A percentile compares a stretch with the other conserved stretches of the same genome.
Conservation (phyloP, 192 early-diverging fungal species). For the Entomortierella parvispora region DNA sequence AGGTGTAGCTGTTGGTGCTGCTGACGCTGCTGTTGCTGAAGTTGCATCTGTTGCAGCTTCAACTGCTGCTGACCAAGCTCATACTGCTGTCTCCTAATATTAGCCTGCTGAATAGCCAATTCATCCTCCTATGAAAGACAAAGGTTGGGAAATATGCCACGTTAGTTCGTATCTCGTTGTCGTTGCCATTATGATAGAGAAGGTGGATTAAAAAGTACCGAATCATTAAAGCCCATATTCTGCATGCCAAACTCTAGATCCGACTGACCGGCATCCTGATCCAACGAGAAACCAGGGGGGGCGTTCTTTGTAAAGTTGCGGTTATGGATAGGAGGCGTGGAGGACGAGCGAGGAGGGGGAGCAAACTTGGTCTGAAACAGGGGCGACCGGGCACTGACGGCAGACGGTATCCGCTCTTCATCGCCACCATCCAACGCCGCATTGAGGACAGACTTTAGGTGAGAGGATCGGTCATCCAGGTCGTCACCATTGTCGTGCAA, state of each 20-base stretch:
- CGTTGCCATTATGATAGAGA: neutral
- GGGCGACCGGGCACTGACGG: slow-evolving; percentile 38
- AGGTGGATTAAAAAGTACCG: slow-evolving; percentile 17
- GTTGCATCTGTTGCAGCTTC: slow-evolving; percentile 62
- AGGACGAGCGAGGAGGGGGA: slow-evolving; percentile 71
- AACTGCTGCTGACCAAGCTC: slow-evolving; percentile 59
- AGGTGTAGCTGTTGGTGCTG: slow-evolving; percentile 36
- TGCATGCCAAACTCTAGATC: slow-evolving; percentile 64
- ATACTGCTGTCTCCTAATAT: slow-evolving; percentile 53
- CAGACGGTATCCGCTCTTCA: slow-evolving; percentile 56
- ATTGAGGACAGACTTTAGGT: slow-evolving; percentile 67
- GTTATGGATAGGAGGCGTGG: slow-evolving; percentile 70
- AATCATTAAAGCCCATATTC: slow-evolving; percentile 58
- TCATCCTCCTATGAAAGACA: slow-evolving; percentile 51
- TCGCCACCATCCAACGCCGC: slow-evolving; percentile 70
- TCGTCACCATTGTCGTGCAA: slow-evolving; percentile 27
- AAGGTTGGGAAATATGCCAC: neutral
- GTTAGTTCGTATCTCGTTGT: neutral
- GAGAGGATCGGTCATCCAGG: slow-evolving; percentile 45
- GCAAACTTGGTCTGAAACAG: slow-evolving; percentile 54
- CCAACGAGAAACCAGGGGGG: slow-evolving; percentile 48
- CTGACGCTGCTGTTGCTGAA: slow-evolving; percentile 26
- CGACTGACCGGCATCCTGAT: slow-evolving; percentile 46
- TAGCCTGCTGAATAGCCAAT: slow-evolving; percentile 50
- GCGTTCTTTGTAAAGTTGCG: slow-evolving; percentile 58